Conservation (phyloP, 1,139 yeast genomes). For the Magnusiomyces paraingens region DNA sequence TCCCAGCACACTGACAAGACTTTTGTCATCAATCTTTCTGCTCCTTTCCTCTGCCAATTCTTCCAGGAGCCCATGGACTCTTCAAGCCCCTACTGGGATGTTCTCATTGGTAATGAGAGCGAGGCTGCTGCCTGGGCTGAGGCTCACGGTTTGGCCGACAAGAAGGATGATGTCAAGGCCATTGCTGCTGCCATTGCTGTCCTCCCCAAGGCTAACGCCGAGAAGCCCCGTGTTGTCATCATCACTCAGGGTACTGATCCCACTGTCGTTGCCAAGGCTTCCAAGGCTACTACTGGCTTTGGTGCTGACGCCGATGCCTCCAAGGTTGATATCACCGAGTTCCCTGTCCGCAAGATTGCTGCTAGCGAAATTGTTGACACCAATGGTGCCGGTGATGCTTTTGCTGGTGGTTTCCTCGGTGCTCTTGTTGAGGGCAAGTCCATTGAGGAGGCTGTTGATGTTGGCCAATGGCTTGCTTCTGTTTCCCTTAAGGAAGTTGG, state of each 20-base stretch:
- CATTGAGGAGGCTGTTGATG: conserved; percentile 55
- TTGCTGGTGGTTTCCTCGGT: conserved; percentile 95
- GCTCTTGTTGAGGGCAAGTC: conserved; percentile 72
- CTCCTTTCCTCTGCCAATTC: conserved; percentile 94
- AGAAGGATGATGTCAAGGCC: conserved; percentile 56
- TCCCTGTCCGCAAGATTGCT: conserved; percentile 67
- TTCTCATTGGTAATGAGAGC: conserved; percentile 89
- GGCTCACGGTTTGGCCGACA: conserved; percentile 49
- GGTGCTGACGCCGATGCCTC: conserved; percentile 40
- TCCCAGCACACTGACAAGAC: conserved; percentile 71
- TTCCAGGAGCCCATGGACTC: conserved; percentile 87
- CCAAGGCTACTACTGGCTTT: conserved; percentile 28
- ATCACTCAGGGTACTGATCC: conserved; percentile 89
- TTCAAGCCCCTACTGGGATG: conserved; percentile 81
- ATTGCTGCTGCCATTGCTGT: conserved; percentile 79
- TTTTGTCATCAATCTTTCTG: conserved; percentile 81
- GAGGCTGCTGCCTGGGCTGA: conserved; percentile 96
- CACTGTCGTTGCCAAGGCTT: conserved; percentile 59
- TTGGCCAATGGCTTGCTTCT: conserved; percentile 97
- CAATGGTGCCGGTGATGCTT: conserved; percentile 99
- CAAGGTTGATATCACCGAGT: conserved; percentile 43
- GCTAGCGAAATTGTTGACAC: conserved; percentile 72
- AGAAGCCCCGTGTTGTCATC: conserved; percentile 73
- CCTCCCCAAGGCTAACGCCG: conserved; percentile 67
- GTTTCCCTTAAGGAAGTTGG: conserved; percentile 89